These are phyloP conservation scores for Murraya paniculata DNA, from an alignment of 345 rosid species.

Conservation along the genomic window DNA sequence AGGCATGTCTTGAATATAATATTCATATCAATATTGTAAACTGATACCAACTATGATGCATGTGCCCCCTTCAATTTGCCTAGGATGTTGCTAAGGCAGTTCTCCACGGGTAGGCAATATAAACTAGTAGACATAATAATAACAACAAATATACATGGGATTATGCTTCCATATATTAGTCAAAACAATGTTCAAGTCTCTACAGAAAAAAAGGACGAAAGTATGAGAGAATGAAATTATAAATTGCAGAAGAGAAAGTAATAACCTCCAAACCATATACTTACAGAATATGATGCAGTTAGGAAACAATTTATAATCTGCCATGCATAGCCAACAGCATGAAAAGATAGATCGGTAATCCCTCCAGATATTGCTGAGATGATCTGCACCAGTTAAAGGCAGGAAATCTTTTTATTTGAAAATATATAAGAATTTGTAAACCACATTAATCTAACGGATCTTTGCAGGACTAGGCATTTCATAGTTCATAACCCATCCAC, in stretches of 20 bases:
- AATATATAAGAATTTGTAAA: background rate
- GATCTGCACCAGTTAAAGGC: constrained; percentile 45
- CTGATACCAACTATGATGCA: background rate
- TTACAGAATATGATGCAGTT: constrained; percentile 95
- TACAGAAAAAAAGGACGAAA: background rate
- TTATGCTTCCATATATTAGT: background rate
- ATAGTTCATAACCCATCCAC: background rate
- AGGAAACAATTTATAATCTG: constrained; percentile 85
- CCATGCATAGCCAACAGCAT: constrained; percentile 93
- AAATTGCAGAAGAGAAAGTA: background rate
- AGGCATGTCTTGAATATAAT: background rate
- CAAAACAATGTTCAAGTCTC: background rate
- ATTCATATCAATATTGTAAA: background rate
- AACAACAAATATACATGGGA: background rate
- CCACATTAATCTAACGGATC: background rate
- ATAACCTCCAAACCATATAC: constrained; percentile 27
- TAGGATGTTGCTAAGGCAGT: background rate
- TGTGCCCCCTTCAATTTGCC: background rate
- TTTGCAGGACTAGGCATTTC: background rate
- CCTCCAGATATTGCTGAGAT: constrained; percentile 97
- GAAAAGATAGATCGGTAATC: constrained; percentile 85
- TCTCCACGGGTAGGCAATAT: background rate
- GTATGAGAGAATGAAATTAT: background rate
- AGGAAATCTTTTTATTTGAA: constrained; percentile 6
- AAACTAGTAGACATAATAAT: background rate